phyloP scores from a whole-genome alignment of 179 eudicot species.

The Spinacia oleracea region DNA sequence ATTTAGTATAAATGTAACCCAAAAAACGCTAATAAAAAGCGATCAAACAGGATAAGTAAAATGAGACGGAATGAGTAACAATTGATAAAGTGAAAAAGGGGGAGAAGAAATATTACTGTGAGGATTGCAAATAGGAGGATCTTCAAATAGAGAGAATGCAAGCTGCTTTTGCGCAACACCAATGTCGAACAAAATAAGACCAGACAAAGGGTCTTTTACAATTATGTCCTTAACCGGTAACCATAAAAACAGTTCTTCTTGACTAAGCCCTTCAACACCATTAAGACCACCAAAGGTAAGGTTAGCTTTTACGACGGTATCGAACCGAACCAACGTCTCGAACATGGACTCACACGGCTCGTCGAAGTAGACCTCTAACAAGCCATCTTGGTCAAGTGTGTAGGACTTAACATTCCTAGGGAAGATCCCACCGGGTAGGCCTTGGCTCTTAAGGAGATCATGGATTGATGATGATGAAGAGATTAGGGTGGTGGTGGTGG shows the following conservation, averaged over 20 bases:
- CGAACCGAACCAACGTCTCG: slow-evolving; percentile 54
- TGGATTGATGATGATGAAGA: slow-evolving; percentile 42
- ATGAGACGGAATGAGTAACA: background rate
- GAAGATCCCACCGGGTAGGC: slow-evolving; percentile 60
- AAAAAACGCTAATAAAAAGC: too few relatives aligned
- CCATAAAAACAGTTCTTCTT: slow-evolving; percentile 65
- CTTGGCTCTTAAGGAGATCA: slow-evolving; percentile 50
- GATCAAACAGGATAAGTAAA: too few relatives aligned
- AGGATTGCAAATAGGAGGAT: slow-evolving; percentile 58
- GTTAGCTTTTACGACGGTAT: slow-evolving; percentile 55
- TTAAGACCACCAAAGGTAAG: slow-evolving; percentile 56
- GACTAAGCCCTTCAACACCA: slow-evolving; percentile 57
- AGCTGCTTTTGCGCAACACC: slow-evolving; percentile 58
- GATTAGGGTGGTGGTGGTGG: background rate
- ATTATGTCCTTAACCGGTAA: slow-evolving; percentile 58
- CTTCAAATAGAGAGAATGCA: slow-evolving; percentile 56
- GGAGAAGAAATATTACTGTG: slow-evolving; percentile 16
- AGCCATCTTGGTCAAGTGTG: slow-evolving; percentile 34
- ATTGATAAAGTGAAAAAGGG: background rate
- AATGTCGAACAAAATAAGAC: slow-evolving; percentile 56
- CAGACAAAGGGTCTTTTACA: slow-evolving; percentile 54
- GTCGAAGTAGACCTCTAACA: slow-evolving; percentile 44
- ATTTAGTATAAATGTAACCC: too few relatives aligned
- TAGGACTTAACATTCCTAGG: slow-evolving; percentile 48
- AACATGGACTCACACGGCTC: slow-evolving; percentile 53